These are phyloP conservation scores for Salix arbutifolia DNA, from an alignment of 345 rosid genomes.

Conservation along the genomic window DNA sequence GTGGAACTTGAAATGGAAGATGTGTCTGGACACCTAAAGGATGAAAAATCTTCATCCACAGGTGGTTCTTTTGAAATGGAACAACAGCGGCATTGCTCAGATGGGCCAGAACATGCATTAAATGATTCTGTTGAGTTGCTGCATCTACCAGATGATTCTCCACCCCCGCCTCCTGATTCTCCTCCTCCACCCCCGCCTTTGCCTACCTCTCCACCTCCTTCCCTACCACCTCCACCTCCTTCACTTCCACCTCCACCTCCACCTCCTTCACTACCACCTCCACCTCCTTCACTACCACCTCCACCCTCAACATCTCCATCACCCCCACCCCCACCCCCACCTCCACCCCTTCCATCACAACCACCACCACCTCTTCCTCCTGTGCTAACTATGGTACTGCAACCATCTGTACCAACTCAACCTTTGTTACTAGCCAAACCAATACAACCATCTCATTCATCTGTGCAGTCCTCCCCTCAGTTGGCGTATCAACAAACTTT, in stretches of 20 bases:
- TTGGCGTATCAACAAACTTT: constrained; percentile 52
- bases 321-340: constrained; percentile 26
- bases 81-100: constrained; percentile 28
- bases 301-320: constrained; percentile 49
- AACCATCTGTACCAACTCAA: constrained; percentile 38
- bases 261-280: constrained; percentile 39
- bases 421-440: constrained; percentile 46
- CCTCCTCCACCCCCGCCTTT: constrained; percentile 75
- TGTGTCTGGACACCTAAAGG: constrained; percentile 64
- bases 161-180: constrained; percentile 65
- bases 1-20: constrained; percentile 92
- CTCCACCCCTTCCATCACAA: constrained; percentile 44
- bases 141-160: constrained; percentile 51
- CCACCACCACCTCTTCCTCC: constrained; percentile 24
- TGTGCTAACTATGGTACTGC: constrained; percentile 29
- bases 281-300: constrained; percentile 24
- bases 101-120: constrained; percentile 31
- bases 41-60: constrained; percentile 30
- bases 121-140: constrained; percentile 31
- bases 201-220: constrained; percentile 65
- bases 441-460: constrained; percentile 37
- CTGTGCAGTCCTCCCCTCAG: constrained; percentile 52
- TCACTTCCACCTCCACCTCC: constrained; percentile 41
- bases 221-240: constrained; percentile 39
- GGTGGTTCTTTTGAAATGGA: constrained; percentile 32